phyloP scores from a whole-genome alignment of 495 filamentous ascomycete genomes.

The Darksidea phi region DNA sequence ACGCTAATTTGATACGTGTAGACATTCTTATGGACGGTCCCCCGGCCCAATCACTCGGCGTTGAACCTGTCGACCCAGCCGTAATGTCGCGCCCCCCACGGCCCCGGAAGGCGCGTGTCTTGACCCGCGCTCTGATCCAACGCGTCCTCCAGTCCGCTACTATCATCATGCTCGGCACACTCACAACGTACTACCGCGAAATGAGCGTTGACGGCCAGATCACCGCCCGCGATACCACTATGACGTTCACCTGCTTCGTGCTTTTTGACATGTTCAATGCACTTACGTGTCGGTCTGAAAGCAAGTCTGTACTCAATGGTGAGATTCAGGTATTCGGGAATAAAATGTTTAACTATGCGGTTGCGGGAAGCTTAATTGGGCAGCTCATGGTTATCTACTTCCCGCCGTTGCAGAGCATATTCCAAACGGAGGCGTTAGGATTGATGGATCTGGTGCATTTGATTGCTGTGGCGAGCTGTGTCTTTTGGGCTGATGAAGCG shows the following conservation, averaged over 20 bases:
- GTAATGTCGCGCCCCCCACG: constrained; percentile 93
- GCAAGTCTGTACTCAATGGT: constrained; percentile 80
- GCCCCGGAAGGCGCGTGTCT: constrained; percentile 75
- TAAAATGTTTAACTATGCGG: constrained; percentile 93
- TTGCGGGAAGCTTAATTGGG: constrained; percentile 76
- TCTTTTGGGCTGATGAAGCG: constrained; percentile 92
- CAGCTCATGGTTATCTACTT: constrained; percentile 91
- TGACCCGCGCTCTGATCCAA: constrained; percentile 75
- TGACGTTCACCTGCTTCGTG: constrained; percentile 99
- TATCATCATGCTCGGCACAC: constrained; percentile 88
- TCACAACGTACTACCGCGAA: constrained; percentile 85
- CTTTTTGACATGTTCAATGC: constrained; percentile 99
- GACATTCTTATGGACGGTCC: constrained; percentile 99
- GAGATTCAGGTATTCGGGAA: constrained; percentile 82
- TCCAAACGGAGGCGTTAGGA: constrained; percentile 87
- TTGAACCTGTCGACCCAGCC: constrained; percentile 90
- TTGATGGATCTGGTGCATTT: constrained; percentile 70
- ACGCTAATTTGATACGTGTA: no score
- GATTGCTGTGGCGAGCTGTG: constrained; percentile 71
- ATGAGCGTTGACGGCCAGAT: constrained; percentile 79
- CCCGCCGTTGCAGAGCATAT: constrained; percentile 86
- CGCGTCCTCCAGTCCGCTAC: constrained; percentile 84
- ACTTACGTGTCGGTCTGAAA: constrained; percentile 85
- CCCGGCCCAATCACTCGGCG: constrained; percentile 92
- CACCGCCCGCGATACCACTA: constrained; percentile 92